Evolutionary conservation across 768 basidiomycete species (phyloP).

Genomic region (Hericium alpestre): DNA sequence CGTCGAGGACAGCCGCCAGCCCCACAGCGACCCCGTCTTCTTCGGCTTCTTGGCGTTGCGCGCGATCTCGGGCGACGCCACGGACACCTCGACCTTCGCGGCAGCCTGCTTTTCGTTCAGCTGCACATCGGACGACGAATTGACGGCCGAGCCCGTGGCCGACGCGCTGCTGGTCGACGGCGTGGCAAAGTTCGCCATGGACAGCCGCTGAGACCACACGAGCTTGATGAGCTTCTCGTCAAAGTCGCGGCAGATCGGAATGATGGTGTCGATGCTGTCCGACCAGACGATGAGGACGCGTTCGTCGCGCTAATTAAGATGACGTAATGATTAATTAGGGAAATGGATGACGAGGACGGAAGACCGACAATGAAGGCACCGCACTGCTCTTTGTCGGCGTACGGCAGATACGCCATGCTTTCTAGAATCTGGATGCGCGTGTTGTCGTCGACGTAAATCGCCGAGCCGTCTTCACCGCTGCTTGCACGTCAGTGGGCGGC

Average conservation of each 20-base stretch:
- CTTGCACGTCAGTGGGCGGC: neutral
- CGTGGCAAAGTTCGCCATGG: neutral
- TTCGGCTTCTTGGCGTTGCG: neutral
- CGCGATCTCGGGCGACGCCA: neutral
- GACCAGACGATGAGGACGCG: slow-evolving; percentile 78
- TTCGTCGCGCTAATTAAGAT: slow-evolving; percentile 56
- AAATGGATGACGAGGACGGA: neutral
- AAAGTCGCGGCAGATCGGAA: slow-evolving; percentile 63
- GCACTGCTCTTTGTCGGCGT: slow-evolving; percentile 85
- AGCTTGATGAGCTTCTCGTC: slow-evolving; percentile 71
- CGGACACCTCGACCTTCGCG: neutral
- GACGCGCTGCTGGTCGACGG: slow-evolving; percentile 25
- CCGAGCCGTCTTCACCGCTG: slow-evolving; percentile 48
- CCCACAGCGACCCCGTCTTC: slow-evolving; percentile 16
- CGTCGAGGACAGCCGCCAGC: slow-evolving; percentile 20
- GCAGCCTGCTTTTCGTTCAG: slow-evolving; percentile 37
- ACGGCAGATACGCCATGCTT: slow-evolving; percentile 51
- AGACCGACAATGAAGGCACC: slow-evolving; percentile 71
- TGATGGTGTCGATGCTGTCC: slow-evolving; percentile 70
- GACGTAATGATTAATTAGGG: neutral
- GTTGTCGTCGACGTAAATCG: slow-evolving; percentile 63
- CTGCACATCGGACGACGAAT: slow-evolving; percentile 34
- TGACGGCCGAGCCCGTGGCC: no score
- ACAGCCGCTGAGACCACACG: slow-evolving; percentile 48
- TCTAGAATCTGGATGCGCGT: slow-evolving; percentile 84